phyloP scores from a whole-genome alignment of 2,329 filamentous ascomycete species.

The Stylonectria norvegica region DNA sequence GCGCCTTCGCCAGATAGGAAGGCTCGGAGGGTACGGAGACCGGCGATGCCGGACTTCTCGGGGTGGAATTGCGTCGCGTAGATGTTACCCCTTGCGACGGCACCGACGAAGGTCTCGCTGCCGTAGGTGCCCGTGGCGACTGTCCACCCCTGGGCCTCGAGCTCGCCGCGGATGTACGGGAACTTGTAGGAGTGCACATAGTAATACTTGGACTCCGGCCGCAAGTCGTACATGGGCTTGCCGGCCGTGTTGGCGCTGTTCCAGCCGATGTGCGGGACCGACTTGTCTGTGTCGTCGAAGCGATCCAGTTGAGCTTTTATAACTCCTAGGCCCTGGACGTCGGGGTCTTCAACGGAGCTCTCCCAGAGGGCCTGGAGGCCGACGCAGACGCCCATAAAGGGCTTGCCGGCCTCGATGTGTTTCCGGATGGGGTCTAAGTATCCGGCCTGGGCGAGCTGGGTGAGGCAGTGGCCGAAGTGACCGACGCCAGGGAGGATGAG shows the following conservation, averaged over 20 bases:
- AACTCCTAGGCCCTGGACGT: constrained; percentile 69
- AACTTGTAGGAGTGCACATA: constrained; percentile 95
- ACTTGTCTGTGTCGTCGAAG: constrained; percentile 75
- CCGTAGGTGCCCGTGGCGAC: constrained; percentile 91
- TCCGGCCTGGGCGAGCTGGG: constrained; percentile 75
- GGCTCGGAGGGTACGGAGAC: constrained; percentile 76
- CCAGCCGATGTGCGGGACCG: constrained; percentile 99
- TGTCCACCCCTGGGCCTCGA: constrained; percentile 82
- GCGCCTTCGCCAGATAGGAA: constrained; percentile 74
- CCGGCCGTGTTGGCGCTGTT: constrained; percentile 74
- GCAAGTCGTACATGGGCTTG: constrained; percentile 68
- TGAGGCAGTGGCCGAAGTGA: constrained; percentile 94
- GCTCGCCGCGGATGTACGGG: constrained; percentile 66
- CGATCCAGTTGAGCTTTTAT: constrained; percentile 68
- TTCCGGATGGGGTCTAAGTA: constrained; percentile 78
- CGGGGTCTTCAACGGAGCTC: constrained; percentile 74
- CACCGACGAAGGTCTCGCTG: constrained; percentile 84
- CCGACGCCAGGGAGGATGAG: constrained; percentile 95
- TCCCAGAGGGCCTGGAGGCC: constrained; percentile 88
- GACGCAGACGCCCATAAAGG: constrained; percentile 97
- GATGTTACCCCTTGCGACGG: constrained; percentile 79
- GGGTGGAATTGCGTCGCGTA: constrained; percentile 96
- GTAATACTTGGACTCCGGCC: constrained; percentile 89
- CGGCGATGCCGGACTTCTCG: constrained; percentile 91
- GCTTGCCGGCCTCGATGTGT: constrained; percentile 87